Evolutionary conservation across 169 alveolate genomes (phyloP), one percentile per base, ranked within the genome.

Genomic region (Blepharisma undulans): DNA sequence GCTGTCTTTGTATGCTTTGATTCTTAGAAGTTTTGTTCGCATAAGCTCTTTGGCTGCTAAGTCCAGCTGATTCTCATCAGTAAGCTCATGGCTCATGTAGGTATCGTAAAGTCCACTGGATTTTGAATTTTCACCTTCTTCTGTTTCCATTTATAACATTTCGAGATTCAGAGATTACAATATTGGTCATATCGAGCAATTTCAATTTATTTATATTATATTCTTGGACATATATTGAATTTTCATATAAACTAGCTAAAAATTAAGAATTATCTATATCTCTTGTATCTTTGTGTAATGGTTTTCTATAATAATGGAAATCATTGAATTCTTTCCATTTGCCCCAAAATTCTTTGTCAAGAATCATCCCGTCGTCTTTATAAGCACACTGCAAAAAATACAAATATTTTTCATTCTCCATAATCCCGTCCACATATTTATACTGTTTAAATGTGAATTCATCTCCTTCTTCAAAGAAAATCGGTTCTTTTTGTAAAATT

Each of bases 331-430:
- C 71, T 66, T 86, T 86, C 91, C 91, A 86, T 6, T 12, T 16
- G 1, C 91, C 91, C 61, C 4, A 21, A 18, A 86, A 86, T 8
- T 72, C 71, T 27, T 29, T 72, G 18, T 30, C 29, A 86, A 61
- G n/a, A 16, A 25, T 66, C 25, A 27, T 12, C 60, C 89, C 81
- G 8, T 93, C 95, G 29, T 89, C 72, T 80, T 95, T 96, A 87
- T 93, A 93, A 78, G 97, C 96, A 84, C 95, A 95, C 79, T 94
- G 96, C 66, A 96, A 84, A 91, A 96, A 96, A 82, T 88, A 93
- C 96, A 94, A 92, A 82, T 96, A 96, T 21, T 96, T 95, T 30
- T 80, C 76, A 84, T 93, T 94, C 7, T 82, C 86, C 29, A 95
- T 92, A 19, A 77, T 48, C 18, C 98, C 98, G 25, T 79, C 33